A percentile compares a stretch with the other conserved stretches of the same genome.
phyloP scores from a whole-genome alignment of 1,139 yeast species.

The Suhomyces wounanorum region DNA sequence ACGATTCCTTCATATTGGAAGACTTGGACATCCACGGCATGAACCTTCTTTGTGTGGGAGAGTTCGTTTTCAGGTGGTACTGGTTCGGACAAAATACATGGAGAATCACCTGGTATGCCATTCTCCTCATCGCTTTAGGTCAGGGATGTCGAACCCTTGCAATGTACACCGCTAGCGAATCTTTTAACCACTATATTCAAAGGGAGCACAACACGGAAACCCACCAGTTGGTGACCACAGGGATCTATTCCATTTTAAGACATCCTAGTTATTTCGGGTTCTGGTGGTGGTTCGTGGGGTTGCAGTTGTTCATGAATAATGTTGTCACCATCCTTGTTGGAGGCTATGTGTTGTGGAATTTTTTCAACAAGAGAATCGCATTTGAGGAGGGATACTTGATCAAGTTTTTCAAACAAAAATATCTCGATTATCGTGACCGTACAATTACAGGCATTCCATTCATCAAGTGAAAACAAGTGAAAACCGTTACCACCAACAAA shows the following conservation, averaged over 20 bases:
- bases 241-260: slow-evolving; percentile 65
- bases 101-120: slow-evolving; percentile 1
- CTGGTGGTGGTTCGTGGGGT: slow-evolving; percentile 91
- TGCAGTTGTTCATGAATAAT: slow-evolving; percentile 71
- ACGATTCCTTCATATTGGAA: slow-evolving; percentile 74
- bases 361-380: slow-evolving; percentile 65
- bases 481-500: not conserved
- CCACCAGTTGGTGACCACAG: slow-evolving; percentile 71
- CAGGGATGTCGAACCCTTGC: slow-evolving; percentile 71
- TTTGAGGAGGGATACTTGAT: slow-evolving; percentile 70
- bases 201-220: slow-evolving; percentile 44
- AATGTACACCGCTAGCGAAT: slow-evolving; percentile 84
- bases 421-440: slow-evolving; percentile 50
- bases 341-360: slow-evolving; percentile 57
- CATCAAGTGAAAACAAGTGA: slow-evolving; percentile 1
- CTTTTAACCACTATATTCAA: slow-evolving; percentile 85
- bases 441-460: slow-evolving; percentile 64
- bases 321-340: slow-evolving; percentile 43
- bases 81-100: slow-evolving; percentile 4
- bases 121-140: slow-evolving; percentile 50
- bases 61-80: slow-evolving; percentile 18
- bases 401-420: slow-evolving; percentile 69
- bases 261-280: slow-evolving; percentile 95
- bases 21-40: slow-evolving; percentile 74
- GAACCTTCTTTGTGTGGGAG: slow-evolving; percentile 42